Conservation (phyloP, 805 yeast species). For the Zygosaccharomyces pseudorouxii region DNA sequence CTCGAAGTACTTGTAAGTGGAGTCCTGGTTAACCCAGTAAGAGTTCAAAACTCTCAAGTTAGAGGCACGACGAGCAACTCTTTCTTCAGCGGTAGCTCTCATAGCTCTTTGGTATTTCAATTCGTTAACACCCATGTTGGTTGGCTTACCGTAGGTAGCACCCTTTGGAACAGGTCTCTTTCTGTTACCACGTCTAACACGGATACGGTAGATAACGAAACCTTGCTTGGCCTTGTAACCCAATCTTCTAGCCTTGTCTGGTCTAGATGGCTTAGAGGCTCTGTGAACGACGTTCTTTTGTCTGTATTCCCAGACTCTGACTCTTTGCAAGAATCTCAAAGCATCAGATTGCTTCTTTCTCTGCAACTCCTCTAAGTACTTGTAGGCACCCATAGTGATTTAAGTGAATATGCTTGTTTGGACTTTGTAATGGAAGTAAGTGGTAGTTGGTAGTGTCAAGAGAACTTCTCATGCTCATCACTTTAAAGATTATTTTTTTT, state of each 20-base stretch:
- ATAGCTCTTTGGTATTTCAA: constrained; percentile 98
- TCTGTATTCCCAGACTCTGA: constrained; percentile 99
- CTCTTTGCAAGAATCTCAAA: constrained; percentile 96
- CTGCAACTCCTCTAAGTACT: constrained; percentile 97
- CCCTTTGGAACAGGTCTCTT: constrained; percentile 99
- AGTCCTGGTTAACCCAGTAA: constrained; percentile 99
- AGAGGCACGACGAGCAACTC: constrained; percentile 98
- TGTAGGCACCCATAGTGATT: constrained; percentile 95
- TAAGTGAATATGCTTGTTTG: constrained; percentile 5
- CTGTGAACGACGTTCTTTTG: constrained; percentile 98
- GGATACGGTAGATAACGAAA: constrained; percentile 94
- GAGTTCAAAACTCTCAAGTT: constrained; percentile 99
- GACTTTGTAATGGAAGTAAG: background rate
- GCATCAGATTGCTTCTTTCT: constrained; percentile 99
- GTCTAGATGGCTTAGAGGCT: constrained; percentile 97
- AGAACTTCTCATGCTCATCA: constrained; percentile 10
- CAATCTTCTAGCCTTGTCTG: constrained; percentile 99
- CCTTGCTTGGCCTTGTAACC: constrained; percentile 99
- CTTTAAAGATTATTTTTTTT: constrained; percentile 1
- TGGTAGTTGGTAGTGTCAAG: background rate
- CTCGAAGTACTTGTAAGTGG: constrained; percentile 98
- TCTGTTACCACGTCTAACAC: constrained; percentile 99
- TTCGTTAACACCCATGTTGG: constrained; percentile 99
- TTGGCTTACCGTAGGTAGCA: constrained; percentile 99
- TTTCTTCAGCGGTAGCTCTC: constrained; percentile 98